Evolutionary conservation across 2,329 filamentous ascomycete genomes (phyloP).

Genomic region (Diaporthe velutina): DNA sequence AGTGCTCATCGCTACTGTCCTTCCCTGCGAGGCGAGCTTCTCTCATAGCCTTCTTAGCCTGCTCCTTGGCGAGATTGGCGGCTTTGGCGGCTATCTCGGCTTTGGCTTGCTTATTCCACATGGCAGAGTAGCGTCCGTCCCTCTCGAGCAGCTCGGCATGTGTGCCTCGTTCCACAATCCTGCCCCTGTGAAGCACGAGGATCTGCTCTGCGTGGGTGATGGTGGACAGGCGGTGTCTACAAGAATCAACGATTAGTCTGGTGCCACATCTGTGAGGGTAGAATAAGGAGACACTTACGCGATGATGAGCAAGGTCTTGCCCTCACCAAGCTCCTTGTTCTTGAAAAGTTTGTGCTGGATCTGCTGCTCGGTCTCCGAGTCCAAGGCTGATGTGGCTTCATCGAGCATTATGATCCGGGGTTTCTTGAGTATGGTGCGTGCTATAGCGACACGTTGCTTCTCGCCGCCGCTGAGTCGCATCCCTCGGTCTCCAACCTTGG

Average conservation of each 20-base stretch:
- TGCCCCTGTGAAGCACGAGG: conserved; percentile 81
- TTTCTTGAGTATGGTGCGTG: conserved; percentile 76
- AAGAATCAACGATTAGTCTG: conserved; percentile 42
- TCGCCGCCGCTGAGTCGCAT: conserved; percentile 71
- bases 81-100: conserved; percentile 78
- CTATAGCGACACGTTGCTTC: conserved; percentile 71
- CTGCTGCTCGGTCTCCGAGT: conserved; percentile 70
- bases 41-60: conserved; percentile 59
- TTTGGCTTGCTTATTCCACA: conserved; percentile 91
- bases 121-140: conserved; percentile 81
- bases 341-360: conserved; percentile 78
- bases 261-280: neutral
- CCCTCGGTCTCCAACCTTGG: conserved; percentile 66
- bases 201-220: conserved; percentile 91
- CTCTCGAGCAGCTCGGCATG: conserved; percentile 80
- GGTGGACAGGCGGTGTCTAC: conserved; percentile 82
- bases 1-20: conserved; percentile 55
- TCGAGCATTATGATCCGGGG: conserved; percentile 79
- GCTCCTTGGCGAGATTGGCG: conserved; percentile 59
- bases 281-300: conserved; percentile 69
- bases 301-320: conserved; percentile 94
- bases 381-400: conserved; percentile 78
- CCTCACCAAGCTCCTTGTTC: conserved; percentile 74
- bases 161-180: conserved; percentile 81
- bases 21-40: conserved; percentile 62